These are phyloP conservation scores for Hortaea werneckii DNA, from an alignment of 2,329 filamentous ascomycete species.

Conservation along the genomic window DNA sequence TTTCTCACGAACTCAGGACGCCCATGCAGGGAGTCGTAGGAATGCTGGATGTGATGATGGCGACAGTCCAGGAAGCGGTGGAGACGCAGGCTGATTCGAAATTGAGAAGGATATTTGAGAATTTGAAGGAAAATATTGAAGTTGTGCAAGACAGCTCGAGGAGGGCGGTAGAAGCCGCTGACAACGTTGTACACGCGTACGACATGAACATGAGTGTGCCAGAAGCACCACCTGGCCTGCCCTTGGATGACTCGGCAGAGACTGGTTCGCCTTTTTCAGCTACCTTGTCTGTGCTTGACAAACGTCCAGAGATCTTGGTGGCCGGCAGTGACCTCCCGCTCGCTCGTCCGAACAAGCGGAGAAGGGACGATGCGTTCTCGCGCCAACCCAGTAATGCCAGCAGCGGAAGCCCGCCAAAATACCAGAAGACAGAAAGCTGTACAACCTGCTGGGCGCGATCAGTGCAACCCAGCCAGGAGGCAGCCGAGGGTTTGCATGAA, in stretches of 20 bases:
- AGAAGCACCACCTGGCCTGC: slow-evolving; percentile 40
- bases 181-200: slow-evolving; percentile 66
- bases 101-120: slow-evolving; percentile 47
- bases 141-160: slow-evolving; percentile 63
- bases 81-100: slow-evolving; percentile 42
- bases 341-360: slow-evolving; percentile 33
- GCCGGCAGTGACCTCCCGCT: slow-evolving; percentile 32
- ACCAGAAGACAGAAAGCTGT: slow-evolving; percentile 11
- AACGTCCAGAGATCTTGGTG: slow-evolving; percentile 34
- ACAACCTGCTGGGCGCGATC: slow-evolving; percentile 9
- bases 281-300: slow-evolving; percentile 14
- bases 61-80: slow-evolving; percentile 57
- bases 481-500: slow-evolving; percentile 19
- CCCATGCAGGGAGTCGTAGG: slow-evolving; percentile 69
- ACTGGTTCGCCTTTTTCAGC: slow-evolving; percentile 14
- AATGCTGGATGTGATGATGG: slow-evolving; percentile 68
- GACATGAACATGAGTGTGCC: slow-evolving; percentile 66
- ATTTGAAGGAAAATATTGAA: slow-evolving; percentile 59
- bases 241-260: slow-evolving; percentile 17
- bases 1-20: slow-evolving; percentile 62
- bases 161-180: slow-evolving; percentile 61
- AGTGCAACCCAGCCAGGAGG: slow-evolving; percentile 15
- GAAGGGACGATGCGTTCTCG: slow-evolving; percentile 28
- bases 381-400: slow-evolving; percentile 16
- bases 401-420: slow-evolving; percentile 14